Evolutionary conservation across 139 green algal species (phyloP), one percentile per base, ranked within the genome.

Genomic region (Picocystis salinarum): DNA sequence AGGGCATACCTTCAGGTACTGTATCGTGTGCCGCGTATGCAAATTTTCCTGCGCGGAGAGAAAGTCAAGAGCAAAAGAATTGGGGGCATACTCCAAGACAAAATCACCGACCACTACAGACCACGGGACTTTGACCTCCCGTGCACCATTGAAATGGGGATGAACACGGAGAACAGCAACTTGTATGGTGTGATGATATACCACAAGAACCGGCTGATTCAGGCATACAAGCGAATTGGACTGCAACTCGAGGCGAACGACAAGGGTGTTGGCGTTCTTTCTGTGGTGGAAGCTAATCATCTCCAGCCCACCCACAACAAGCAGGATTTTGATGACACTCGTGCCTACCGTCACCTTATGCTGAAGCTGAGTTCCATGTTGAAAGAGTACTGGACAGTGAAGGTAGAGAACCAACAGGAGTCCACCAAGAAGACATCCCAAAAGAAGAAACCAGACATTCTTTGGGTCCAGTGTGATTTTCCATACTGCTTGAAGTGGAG

Each of bases 141-240:
- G 26, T 39, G 19, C 51, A 55, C 26, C 28, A 64, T 42, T 53
- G 50, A 63, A 15, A 33, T 57, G 12, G 55, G 55, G 18, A 24
- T 61, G 17, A 19, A 62, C 4, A 42, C 52, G 7, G 41, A 61
- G 6, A 12, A 25, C 23, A 24, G 48, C 28, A 34, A 62, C 13
- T 34, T 62, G 11, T 55, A 63, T 15, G 39, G 53, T 29, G 15
- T 73, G 53, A 54, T 64, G 53, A 39, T 77, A 23, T 77, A 77
- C 48, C 58, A 76, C 39, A 24, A 45, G 17, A 77, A 77, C 36
- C 56, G 68, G 6, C 53, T 77, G 12, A 70, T 77, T 50, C 73
- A 73, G 57, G 55, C 67, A 24, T 76, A 58, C 28, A 62, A 65
- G 46, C 36, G 57, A 5, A 34, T 55, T 5, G 45, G 52, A 6